Conservation (phyloP, 768 basidiomycete species). For the Tremella yokohamensis region DNA sequence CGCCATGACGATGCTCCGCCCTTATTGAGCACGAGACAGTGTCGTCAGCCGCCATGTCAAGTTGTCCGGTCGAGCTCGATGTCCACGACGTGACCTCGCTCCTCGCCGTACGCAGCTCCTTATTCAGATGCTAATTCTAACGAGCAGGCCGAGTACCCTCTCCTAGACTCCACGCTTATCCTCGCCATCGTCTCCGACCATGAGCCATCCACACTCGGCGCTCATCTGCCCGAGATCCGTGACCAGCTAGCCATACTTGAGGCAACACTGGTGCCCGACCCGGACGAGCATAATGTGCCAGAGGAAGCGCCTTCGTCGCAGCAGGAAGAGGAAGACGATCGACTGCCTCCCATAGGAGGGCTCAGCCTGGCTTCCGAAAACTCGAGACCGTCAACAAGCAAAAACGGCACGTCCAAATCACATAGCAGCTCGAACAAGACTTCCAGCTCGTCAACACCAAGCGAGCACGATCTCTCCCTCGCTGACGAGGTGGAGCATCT, state of each 20-base stretch:
- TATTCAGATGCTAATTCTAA: neutral
- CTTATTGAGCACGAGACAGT: too few relatives aligned
- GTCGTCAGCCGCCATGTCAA: too few relatives aligned
- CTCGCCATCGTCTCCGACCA: conserved; percentile 35
- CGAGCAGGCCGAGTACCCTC: conserved; percentile 33
- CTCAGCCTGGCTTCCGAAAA: neutral
- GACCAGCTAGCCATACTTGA: conserved; percentile 41
- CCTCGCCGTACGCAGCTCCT: too few relatives aligned
- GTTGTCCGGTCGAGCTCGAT: too few relatives aligned
- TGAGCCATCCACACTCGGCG: conserved; percentile 11
- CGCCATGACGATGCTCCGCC: too few relatives aligned
- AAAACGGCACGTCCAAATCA: neutral
- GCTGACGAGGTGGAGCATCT: conserved; percentile 30
- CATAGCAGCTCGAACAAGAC: neutral
- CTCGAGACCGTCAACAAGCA: conserved; percentile 1
- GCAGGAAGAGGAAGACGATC: neutral
- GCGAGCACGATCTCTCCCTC: neutral
- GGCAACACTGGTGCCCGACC: conserved; percentile 40
- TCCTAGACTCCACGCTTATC: conserved; percentile 35
- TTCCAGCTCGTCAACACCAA: conserved; percentile 8
- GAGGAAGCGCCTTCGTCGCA: neutral
- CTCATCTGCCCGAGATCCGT: conserved; percentile 19
- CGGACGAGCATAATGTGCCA: conserved; percentile 6
- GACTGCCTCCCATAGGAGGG: too few relatives aligned
- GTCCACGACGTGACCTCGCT: too few relatives aligned